phyloP scores from a whole-genome alignment of 1,139 yeast genomes.

The Yamadazyma dendronema region DNA sequence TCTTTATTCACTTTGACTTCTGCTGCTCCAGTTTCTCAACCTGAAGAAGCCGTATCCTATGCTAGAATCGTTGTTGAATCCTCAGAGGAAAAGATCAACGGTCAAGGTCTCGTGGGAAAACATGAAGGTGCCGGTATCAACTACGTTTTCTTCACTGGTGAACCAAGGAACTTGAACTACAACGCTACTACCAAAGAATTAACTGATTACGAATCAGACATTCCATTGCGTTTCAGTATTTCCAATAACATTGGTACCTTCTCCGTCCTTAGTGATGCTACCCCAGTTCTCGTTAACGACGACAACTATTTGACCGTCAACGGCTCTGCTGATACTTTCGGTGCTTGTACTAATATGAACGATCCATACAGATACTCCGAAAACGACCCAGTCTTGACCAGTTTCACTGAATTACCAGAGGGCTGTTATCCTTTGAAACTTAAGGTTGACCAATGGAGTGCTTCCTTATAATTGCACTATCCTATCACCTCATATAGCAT shows the following conservation, averaged over 20 bases:
- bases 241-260: conserved; percentile 12
- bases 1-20: conserved; percentile 15
- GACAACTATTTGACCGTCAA: conserved; percentile 24
- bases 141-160: conserved; percentile 38
- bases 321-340: conserved; percentile 32
- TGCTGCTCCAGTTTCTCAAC: conserved; percentile 16
- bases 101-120: conserved; percentile 26
- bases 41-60: neutral
- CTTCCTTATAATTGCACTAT: neutral
- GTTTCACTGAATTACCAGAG: conserved; percentile 13
- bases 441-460: neutral
- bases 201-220: neutral
- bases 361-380: conserved; percentile 45
- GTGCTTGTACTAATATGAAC: conserved; percentile 37
- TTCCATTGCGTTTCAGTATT: conserved; percentile 7
- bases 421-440: conserved; percentile 21
- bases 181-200: conserved; percentile 2
- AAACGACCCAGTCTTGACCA: conserved; percentile 22
- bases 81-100: conserved; percentile 17
- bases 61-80: conserved; percentile 7
- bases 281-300: neutral
- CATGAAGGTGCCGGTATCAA: conserved; percentile 61
- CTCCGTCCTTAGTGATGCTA: conserved; percentile 13
- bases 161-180: conserved; percentile 10
- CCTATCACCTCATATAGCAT: too few relatives aligned